Conservation (phyloP, 805 yeast species). For the Candida khao-thaluensis region DNA sequence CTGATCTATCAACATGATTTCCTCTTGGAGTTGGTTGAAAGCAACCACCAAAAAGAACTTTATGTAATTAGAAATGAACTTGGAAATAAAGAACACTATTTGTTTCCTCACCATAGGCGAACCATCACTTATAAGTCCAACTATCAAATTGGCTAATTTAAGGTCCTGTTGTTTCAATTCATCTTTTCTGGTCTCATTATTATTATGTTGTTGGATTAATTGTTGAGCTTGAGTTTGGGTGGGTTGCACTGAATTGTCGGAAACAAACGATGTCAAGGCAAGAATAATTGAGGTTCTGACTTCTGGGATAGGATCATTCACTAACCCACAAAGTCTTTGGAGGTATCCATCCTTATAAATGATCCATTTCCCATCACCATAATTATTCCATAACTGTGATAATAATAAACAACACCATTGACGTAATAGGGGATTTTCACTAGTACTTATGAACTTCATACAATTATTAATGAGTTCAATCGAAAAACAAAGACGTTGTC, state of each 20-base stretch:
- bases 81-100: conserved; percentile 71
- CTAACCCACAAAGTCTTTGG: conserved; percentile 52
- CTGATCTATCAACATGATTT: conserved; percentile 62
- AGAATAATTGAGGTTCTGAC: conserved; percentile 81
- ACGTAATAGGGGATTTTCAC: conserved; percentile 81
- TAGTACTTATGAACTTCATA: conserved; percentile 59
- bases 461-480: conserved; percentile 70
- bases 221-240: conserved; percentile 15
- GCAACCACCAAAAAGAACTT: conserved; percentile 84
- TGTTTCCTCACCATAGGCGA: conserved; percentile 88
- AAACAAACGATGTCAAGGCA: conserved; percentile 68
- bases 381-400: conserved; percentile 71
- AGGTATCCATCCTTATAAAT: conserved; percentile 64
- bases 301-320: conserved; percentile 92
- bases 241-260: conserved; percentile 32
- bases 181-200: conserved; percentile 34
- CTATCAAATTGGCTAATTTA: conserved; percentile 63
- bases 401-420: conserved; percentile 89
- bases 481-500: conserved; percentile 77
- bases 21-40: conserved; percentile 80
- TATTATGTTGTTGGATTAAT: conserved; percentile 14
- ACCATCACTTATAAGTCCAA: conserved; percentile 78
- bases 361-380: conserved; percentile 72
- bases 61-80: conserved; percentile 65
- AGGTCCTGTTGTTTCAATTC: conserved; percentile 68